These are phyloP conservation scores for Peronospora destructor DNA, from an alignment of 352 stramenopile genomes.

Conservation along the genomic window DNA sequence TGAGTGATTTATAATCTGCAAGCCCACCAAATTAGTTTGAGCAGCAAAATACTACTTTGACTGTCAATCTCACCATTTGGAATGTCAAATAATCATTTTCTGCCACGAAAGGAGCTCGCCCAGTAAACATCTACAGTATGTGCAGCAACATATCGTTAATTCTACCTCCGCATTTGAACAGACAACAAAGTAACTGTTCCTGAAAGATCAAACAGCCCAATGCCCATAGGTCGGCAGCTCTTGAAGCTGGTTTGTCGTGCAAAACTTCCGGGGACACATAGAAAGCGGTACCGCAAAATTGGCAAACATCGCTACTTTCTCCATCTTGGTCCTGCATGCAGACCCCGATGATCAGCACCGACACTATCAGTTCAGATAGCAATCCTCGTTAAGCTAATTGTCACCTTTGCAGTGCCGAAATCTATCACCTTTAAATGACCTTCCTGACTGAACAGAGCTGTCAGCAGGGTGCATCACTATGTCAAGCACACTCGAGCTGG, in stretches of 20 bases:
- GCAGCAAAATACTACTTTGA: neutral
- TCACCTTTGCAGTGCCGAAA: constrained; percentile 83
- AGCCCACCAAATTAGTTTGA: constrained; percentile 4
- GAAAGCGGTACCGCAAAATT: constrained; percentile 87
- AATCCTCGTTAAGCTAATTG: neutral
- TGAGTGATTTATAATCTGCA: constrained; percentile 75
- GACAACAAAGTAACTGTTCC: constrained; percentile 17
- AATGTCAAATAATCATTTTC: constrained; percentile 90
- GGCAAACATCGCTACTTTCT: constrained; percentile 41
- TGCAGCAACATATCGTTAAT: neutral
- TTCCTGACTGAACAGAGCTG: constrained; percentile 30
- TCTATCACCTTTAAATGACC: constrained; percentile 88
- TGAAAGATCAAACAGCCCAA: constrained; percentile 87
- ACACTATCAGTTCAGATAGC: neutral
- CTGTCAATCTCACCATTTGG: constrained; percentile 49
- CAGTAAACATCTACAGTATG: constrained; percentile 64
- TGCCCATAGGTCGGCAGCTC: constrained; percentile 86
- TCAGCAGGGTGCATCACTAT: neutral
- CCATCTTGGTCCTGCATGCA: constrained; percentile 63
- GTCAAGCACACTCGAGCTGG: neutral
- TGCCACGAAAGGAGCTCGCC: constrained; percentile 77
- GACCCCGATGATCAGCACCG: constrained; percentile 4
- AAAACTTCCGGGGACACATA: constrained; percentile 91
- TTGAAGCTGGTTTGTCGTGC: constrained; percentile 69
- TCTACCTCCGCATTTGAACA: neutral